Evolutionary conservation across 2,329 filamentous ascomycete species (phyloP).

Genomic region (Orbilia ellipsospora): DNA sequence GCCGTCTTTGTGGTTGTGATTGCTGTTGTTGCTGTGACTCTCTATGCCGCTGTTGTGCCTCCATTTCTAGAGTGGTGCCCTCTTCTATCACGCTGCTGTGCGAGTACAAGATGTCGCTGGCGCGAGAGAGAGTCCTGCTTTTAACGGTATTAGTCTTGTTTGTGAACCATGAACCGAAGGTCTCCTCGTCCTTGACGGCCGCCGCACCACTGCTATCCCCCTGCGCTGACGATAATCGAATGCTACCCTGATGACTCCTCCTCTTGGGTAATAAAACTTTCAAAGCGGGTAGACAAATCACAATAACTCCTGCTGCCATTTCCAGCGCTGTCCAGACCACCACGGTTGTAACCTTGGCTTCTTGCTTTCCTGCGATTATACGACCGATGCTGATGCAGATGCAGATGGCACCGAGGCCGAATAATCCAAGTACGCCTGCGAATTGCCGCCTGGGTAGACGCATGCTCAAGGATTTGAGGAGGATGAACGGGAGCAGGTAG

Average conservation of each 20-base stretch:
- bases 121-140: constrained; percentile 25
- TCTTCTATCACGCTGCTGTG: constrained; percentile 32
- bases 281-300: constrained; percentile 42
- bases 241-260: constrained; percentile 13
- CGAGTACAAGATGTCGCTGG: constrained; percentile 40
- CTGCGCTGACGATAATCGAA: constrained; percentile 20
- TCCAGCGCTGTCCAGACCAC: constrained; percentile 51
- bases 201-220: constrained; percentile 16
- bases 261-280: constrained; percentile 18
- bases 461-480: constrained; percentile 34
- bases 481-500: constrained; percentile 32
- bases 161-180: constrained; percentile 42
- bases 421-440: constrained; percentile 18
- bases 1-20: neutral
- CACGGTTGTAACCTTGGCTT: constrained; percentile 22
- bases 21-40: too few relatives aligned
- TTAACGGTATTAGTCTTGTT: constrained; percentile 9
- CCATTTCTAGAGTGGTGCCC: constrained; percentile 35
- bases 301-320: constrained; percentile 34
- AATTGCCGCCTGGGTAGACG: constrained; percentile 24
- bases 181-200: constrained; percentile 38
- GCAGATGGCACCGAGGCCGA: constrained; percentile 33
- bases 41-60: neutral
- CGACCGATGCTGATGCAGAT: constrained; percentile 45
- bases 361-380: constrained; percentile 22